Base-by-base conservation (phyloP, 805 yeast species). In the Ogataea paraovalis region DNA sequence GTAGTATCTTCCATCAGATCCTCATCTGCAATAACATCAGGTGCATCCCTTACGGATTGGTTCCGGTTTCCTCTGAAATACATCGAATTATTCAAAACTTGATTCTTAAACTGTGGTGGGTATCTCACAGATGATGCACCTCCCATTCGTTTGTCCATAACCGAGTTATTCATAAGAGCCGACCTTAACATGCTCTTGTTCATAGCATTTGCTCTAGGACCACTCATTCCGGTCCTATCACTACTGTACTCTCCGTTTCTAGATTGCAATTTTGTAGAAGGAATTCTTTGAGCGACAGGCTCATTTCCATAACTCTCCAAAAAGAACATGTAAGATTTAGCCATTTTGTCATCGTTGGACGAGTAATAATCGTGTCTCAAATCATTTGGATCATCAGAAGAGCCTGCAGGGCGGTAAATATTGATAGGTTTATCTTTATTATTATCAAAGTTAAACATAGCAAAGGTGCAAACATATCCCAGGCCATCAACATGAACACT, bases 391-490 rank as follows among this genome's bases (percentile, higher is more conserved):
- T 54, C 52, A 43, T 45, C 28, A 7, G 47, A 20, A 21, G 65
- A 49, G 55, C 64, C 55, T 53, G 66, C 50, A 21, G 53, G 47
- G 3, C 42, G 18, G 4, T 46, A 52, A 2, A 41, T 46, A 23
- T 52, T 47, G 20, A 39, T 43, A 9, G 57, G 58, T 39, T 57
- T 62, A 38, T 58, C 75, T 68, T 75, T 52, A 50, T 76, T 74
- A 53, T 79, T 80, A 51, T 83, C 90, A 52, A 85, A 80, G 55
- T 88, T 85, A 67, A 94, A 94, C 83, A 88, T 87, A 2, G 98
- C 98, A 73, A 84, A 89, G 27, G 88, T 83, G 61, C 98, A 92
- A 34, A 94, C 96, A 60, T 91, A 85, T 0, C 99, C 99, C 37
- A 94, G 71, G 0, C 97, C 98, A 68, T 91, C 97, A 42, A 91